Base-by-base conservation (phyloP, 176 grass and related monocot genomes). In the Cenchrus americanus region DNA sequence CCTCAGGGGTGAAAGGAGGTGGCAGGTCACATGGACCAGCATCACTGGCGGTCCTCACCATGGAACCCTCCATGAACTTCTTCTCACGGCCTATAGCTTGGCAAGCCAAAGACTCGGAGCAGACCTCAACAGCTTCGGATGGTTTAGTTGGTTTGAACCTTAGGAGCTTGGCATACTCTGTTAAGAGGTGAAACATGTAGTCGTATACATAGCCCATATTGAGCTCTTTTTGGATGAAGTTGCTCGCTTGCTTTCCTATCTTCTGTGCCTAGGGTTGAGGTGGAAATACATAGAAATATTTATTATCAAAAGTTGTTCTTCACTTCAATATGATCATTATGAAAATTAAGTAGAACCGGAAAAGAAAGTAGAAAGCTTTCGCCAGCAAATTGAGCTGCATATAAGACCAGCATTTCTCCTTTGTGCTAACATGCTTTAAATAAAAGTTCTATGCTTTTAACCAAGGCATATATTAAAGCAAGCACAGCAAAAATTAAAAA, bases 101-200 rank as follows among this genome's bases (percentile, higher is more conserved):
- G 49, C 93, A 99, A 9, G 84, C 93, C 83, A 94, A 87, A 74
- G 82, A 87, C 66, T 96, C 91, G 0, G 91, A 19, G 74, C 96
- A 94, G 22, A 96, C 62, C 81, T 99, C 93, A 64, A 90, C 65
- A 21, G 93, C 89, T 62, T 89, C 72, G 61, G 83, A 58, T 26
- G 93, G 89, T 78, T 83, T 73, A 13, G 85, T 94, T 48, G 91
- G 93, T 43, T 94, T 96, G 86, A 94, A 96, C 49, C 85, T 86
- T 80, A 96, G 87, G 52, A 99, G 96, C 89, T 96, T 96, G 48
- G 91, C 82, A 69, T 96, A 99, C 83, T 99, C 96, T 24, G 72
- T 92, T 76, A 99, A 71, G 5, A 99, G 88, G 83, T 96, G 96
- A 77, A 99, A 88, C 96, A 99, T 99, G 79, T 99, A 99, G 42